Base-by-base conservation (phyloP, 140 eudicot species). In the Stevia rebaudiana region DNA sequence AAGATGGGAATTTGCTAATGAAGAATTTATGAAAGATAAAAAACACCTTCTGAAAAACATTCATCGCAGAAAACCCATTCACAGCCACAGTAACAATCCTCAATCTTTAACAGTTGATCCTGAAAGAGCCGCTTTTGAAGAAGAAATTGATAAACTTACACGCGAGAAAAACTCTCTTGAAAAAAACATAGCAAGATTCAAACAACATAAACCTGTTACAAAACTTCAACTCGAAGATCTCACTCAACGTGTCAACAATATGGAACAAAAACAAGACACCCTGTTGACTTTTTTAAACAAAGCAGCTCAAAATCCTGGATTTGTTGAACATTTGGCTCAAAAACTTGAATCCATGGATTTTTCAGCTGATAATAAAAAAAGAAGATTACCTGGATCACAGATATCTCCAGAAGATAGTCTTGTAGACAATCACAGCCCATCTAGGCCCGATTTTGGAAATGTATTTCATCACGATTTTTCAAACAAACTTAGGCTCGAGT, bases 1-100 rank as follows among this genome's bases (percentile, higher is more conserved):
- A 62, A 84, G 78, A 79, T 90, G 97, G 97, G 97, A 90, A 73
- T 90, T 90, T 35, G 95, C 97, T 1, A 90, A 90, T 43, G 97
- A 90, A 53, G 95, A 87, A 11, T 90, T 90, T 71, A 60, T 80
- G 47, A 88, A 87, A 79, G 95, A 82, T 52, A 78, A 84, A 44
- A 90, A 87, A 64, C 88, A 90, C 70, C 88, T 84, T 39, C 80
- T 90, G 6, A 86, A 80, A 74, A 87, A 90, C 47, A 90, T 90
- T 57, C 88, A 90, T 57, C 95, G 97, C 10, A 76, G 94, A 72
- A 90, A 90, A 68, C 97, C 97, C 42, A 82, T 90, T 54, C 97
- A 90, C 73, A 90, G 95, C 82, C 97, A 90, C 70, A 90, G 94
- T 71, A 83, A 81, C 69, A 79, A 80, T 55, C 95, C 95, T 73